Percentiles rank a stretch among this genome's conserved stretches.
Conservation (phyloP, 2,329 filamentous ascomycete genomes). For the Colletotrichum sp. region DNA sequence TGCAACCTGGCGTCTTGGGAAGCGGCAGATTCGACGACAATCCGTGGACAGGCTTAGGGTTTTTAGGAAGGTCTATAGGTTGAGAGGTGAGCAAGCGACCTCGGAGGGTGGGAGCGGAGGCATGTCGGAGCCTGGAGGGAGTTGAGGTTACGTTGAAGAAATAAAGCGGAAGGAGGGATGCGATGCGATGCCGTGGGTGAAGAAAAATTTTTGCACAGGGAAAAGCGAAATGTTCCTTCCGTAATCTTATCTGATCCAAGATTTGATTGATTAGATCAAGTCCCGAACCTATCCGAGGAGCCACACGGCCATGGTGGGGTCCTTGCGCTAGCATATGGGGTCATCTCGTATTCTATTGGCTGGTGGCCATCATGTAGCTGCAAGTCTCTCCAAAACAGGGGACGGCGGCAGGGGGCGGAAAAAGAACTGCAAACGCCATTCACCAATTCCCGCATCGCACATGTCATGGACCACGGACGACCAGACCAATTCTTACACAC, state of each 20-base stretch:
- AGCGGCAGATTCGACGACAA: background rate
- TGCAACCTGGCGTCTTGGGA: conserved; percentile 15
- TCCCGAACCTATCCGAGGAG: conserved; percentile 1
- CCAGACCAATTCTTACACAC: background rate
- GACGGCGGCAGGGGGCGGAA: background rate
- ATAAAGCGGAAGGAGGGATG: background rate
- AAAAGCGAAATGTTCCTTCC: background rate
- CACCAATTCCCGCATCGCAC: conserved; percentile 1
- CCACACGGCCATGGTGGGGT: background rate
- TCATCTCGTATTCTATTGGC: background rate
- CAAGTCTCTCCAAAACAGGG: background rate
- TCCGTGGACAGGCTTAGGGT: background rate
- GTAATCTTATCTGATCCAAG: conserved; percentile 22
- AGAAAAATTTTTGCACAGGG: conserved; percentile 3
- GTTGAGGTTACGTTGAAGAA: background rate
- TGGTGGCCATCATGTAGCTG: background rate
- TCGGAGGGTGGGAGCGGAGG: background rate
- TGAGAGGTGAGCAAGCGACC: background rate
- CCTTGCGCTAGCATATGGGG: background rate
- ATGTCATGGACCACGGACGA: background rate
- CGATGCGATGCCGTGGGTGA: background rate
- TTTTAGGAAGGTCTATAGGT: background rate
- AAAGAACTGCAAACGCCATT: background rate
- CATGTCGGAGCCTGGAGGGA: background rate
- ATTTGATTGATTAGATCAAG: conserved; percentile 22